phyloP scores from a whole-genome alignment of 257 asterid species.

The Rhazya stricta region DNA sequence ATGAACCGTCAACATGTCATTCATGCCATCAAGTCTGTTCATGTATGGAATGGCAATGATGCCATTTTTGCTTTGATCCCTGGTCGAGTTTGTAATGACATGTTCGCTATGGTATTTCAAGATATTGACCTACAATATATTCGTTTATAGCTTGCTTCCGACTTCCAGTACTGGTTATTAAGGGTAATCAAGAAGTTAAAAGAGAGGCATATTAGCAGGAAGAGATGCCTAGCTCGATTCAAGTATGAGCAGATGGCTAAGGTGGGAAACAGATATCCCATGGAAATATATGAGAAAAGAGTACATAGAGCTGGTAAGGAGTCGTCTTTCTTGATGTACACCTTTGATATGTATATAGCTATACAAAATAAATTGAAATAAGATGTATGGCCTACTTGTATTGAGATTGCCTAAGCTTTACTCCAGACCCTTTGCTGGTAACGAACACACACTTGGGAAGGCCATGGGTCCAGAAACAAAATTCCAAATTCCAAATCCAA shows the following conservation, averaged over 20 bases:
- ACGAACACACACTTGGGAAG: conserved; percentile 21
- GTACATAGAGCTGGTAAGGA: conserved; percentile 17
- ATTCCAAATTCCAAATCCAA: background rate
- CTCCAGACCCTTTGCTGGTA: conserved; percentile 34
- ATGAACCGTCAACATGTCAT: background rate
- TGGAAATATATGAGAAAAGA: conserved; percentile 5
- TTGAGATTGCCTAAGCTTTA: conserved; percentile 49
- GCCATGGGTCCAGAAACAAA: conserved; percentile 1
- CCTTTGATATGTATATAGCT: background rate
- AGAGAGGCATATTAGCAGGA: no score
- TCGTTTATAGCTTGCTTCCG: no score
- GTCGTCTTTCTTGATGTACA: conserved; percentile 31
- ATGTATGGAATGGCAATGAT: background rate
- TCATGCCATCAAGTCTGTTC: background rate
- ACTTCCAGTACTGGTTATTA: no score
- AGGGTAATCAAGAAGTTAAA: no score
- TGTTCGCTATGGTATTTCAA: no score
- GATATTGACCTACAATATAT: no score
- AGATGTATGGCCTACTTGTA: conserved; percentile 39
- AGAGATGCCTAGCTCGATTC: no score
- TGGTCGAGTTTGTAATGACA: no score
- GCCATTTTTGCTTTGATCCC: background rate
- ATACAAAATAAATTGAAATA: conserved; percentile 11
- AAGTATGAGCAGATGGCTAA: background rate
- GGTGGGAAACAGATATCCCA: conserved; percentile 1